phyloP scores from a whole-genome alignment of 2,329 filamentous ascomycete genomes.

The Fusarium caatingaense region DNA sequence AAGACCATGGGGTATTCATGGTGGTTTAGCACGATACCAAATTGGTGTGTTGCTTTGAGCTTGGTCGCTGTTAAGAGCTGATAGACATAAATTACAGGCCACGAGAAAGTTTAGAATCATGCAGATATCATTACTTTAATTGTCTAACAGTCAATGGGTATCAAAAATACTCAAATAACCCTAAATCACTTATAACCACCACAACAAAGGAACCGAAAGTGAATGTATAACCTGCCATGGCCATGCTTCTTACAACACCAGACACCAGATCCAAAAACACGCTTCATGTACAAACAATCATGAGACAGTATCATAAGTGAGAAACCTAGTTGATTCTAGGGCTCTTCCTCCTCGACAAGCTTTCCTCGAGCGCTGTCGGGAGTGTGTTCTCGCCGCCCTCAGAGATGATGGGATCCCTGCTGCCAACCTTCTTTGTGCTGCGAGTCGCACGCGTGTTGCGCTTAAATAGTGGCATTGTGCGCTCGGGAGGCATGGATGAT shows the following conservation, averaged over 20 bases:
- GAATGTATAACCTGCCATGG: constrained; percentile 8
- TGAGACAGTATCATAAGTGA: not conserved
- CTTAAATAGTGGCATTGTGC: constrained; percentile 62
- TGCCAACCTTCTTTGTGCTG: constrained; percentile 49
- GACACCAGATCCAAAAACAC: constrained; percentile 33
- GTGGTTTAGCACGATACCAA: not conserved
- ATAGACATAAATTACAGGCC: not conserved
- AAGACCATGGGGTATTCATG: not conserved
- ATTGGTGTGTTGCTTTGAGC: not conserved
- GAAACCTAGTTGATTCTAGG: constrained; percentile 57
- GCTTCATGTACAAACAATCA: not conserved
- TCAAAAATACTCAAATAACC: constrained; percentile 50
- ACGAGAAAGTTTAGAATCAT: constrained; percentile 4
- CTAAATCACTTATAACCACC: constrained; percentile 33
- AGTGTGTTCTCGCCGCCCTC: constrained; percentile 66
- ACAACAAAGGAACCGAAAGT: constrained; percentile 25
- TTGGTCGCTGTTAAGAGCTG: not conserved
- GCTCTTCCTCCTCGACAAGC: constrained; percentile 65
- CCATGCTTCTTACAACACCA: constrained; percentile 19
- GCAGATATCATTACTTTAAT: constrained; percentile 32
- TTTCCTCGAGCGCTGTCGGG: constrained; percentile 58
- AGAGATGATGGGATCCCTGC: constrained; percentile 43
- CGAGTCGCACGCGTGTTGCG: constrained; percentile 54
- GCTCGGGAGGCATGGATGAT: constrained; percentile 55
- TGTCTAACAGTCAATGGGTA: constrained; percentile 48